Evolutionary conservation across 2,329 filamentous ascomycete species (phyloP).

Genomic region (Fusarium chaquense): DNA sequence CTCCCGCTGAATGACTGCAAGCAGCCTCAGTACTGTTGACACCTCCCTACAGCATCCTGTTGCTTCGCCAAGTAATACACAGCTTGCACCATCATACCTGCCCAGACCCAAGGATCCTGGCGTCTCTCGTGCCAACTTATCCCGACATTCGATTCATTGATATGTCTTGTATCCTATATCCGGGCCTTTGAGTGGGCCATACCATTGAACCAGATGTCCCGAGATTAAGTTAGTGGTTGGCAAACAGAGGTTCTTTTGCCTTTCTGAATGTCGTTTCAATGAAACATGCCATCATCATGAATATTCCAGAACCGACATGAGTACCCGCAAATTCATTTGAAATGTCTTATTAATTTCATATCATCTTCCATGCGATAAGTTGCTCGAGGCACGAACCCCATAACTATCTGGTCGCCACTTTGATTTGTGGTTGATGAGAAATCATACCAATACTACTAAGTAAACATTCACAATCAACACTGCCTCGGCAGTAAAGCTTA

Average conservation of each 20-base stretch:
- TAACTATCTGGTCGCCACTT: conserved; percentile 16
- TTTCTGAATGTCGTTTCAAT: conserved; percentile 13
- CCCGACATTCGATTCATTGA: conserved; percentile 7
- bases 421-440: conserved; percentile 25
- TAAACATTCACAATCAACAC: conserved; percentile 20
- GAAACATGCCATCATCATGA: conserved; percentile 15
- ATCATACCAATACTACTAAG: conserved; percentile 7
- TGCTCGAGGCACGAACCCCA: conserved; percentile 7
- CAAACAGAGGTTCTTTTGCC: conserved; percentile 25
- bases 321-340: conserved; percentile 5
- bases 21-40: not conserved
- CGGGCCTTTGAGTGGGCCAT: conserved; percentile 35
- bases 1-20: not conserved
- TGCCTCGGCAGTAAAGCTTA: conserved; percentile 9
- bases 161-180: conserved; percentile 17
- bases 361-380: not conserved
- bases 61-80: conserved; percentile 1
- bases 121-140: conserved; percentile 1
- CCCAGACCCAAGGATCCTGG: conserved; percentile 6
- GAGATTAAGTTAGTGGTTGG: conserved; percentile 33
- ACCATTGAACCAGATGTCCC: conserved; percentile 16
- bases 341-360: conserved; percentile 10
- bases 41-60: not conserved
- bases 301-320: conserved; percentile 18
- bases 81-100: not conserved